phyloP scores from a whole-genome alignment of 192 early-diverging fungal species.

The Ramicandelaber brevisporus region DNA sequence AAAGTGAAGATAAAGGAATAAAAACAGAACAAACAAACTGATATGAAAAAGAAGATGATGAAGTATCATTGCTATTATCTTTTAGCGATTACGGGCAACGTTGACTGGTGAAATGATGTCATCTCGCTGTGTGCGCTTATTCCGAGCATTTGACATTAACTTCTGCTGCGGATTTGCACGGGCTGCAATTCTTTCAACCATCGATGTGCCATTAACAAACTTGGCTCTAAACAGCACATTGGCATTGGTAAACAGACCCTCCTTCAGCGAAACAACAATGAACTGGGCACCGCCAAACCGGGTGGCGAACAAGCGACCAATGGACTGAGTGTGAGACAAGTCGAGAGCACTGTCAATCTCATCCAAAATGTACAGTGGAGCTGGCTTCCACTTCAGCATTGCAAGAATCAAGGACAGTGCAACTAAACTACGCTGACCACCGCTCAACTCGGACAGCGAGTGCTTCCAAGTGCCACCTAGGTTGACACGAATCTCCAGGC shows the following conservation, averaged over 20 bases:
- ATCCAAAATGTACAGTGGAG: conserved; percentile 99
- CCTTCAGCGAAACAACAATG: conserved; percentile 94
- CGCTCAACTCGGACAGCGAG: conserved; percentile 84
- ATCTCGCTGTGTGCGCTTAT: no score
- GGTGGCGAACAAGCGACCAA: conserved; percentile 74
- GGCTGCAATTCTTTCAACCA: conserved; percentile 46
- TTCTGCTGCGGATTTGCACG: no score
- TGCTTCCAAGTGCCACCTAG: conserved; percentile 95
- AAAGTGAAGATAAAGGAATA: no score
- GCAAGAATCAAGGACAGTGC: conserved; percentile 90
- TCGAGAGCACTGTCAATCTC: conserved; percentile 98
- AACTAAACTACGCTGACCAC: conserved; percentile 91
- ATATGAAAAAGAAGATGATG: no score
- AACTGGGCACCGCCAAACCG: conserved; percentile 94
- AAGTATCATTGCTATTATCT: no score
- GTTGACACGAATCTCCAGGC: conserved; percentile 83
- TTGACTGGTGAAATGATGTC: no score
- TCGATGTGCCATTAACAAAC: conserved; percentile 84
- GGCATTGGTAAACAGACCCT: conserved; percentile 99
- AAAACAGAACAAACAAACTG: no score
- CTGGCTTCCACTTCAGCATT: conserved; percentile 92
- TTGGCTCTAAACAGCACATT: conserved; percentile 84
- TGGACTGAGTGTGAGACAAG: conserved; percentile 95
- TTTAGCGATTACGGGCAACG: no score
- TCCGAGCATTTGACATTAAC: no score